These are phyloP conservation scores for Ambrosia hybrid DNA, from an alignment of 140 eudicot species.

Conservation along the genomic window DNA sequence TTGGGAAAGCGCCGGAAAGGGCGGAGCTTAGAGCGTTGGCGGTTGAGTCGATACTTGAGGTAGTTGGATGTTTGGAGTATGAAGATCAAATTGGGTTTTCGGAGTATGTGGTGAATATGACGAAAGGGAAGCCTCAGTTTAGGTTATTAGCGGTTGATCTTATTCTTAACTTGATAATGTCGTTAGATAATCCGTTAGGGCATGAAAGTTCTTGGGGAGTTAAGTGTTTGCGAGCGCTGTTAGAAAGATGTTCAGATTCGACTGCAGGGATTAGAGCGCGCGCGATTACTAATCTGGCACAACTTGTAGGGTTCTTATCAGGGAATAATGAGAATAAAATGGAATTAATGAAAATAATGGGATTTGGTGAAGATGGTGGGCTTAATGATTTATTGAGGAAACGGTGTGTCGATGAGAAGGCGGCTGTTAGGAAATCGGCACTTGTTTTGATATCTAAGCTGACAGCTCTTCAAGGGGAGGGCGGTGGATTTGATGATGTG, in stretches of 20 bases:
- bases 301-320: constrained; percentile 51
- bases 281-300: constrained; percentile 86
- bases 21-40: constrained; percentile 81
- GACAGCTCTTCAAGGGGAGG: constrained; percentile 58
- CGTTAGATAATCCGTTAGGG: constrained; percentile 46
- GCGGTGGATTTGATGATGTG: constrained; percentile 62
- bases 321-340: constrained; percentile 37
- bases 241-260: constrained; percentile 75
- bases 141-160: constrained; percentile 84
- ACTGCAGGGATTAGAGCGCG: constrained; percentile 76
- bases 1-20: constrained; percentile 69
- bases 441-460: constrained; percentile 73
- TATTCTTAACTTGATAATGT: constrained; percentile 51
- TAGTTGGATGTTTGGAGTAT: constrained; percentile 59
- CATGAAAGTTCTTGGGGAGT: constrained; percentile 64
- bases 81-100: constrained; percentile 65
- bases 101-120: constrained; percentile 75
- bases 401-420: constrained; percentile 89
- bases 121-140: constrained; percentile 65
- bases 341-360: constrained; percentile 57
- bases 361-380: constrained; percentile 50
- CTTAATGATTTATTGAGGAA: constrained; percentile 52
- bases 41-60: constrained; percentile 77
- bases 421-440: constrained; percentile 94
- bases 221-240: constrained; percentile 67